These are phyloP conservation scores for Diaporthe longicolla DNA, from an alignment of 2,329 filamentous ascomycete genomes.

Conservation along the genomic window DNA sequence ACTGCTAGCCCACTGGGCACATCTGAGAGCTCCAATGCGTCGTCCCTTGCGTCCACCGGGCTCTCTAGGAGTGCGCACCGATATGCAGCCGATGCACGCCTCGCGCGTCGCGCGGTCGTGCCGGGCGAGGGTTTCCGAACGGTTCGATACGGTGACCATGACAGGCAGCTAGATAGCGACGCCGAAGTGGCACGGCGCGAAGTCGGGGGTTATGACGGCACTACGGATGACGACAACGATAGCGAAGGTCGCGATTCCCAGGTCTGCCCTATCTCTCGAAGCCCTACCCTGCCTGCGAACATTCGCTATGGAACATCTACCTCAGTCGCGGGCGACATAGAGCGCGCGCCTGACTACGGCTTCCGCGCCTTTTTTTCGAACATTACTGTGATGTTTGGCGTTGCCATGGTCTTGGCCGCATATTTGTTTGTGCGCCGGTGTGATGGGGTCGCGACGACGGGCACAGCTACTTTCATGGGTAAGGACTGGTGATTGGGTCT, in stretches of 20 bases:
- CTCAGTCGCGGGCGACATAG: background rate
- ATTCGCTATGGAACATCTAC: background rate
- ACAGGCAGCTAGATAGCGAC: background rate
- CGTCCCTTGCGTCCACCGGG: background rate
- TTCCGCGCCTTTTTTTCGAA: slow-evolving; percentile 16
- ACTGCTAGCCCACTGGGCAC: background rate
- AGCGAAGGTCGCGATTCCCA: background rate
- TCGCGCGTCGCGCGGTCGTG: slow-evolving; percentile 35
- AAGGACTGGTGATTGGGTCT: background rate
- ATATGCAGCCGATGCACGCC: background rate
- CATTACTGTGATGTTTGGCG: background rate
- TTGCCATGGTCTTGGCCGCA: slow-evolving; percentile 11
- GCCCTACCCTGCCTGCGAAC: background rate
- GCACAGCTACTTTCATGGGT: background rate
- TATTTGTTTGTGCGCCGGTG: slow-evolving; percentile 33
- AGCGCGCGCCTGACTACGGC: background rate
- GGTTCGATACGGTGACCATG: slow-evolving; percentile 25
- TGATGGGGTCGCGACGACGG: background rate
- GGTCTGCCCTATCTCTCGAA: slow-evolving; percentile 23
- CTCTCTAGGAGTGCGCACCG: background rate
- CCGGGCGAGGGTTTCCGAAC: slow-evolving; percentile 39
- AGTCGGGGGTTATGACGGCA: background rate
- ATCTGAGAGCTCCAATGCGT: background rate
- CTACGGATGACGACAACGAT: background rate
- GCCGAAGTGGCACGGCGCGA: background rate